Percentiles rank a stretch among this genome's conserved stretches.
Conservation (phyloP, 768 basidiomycete species). For the Peribolospora kevripleyi region DNA sequence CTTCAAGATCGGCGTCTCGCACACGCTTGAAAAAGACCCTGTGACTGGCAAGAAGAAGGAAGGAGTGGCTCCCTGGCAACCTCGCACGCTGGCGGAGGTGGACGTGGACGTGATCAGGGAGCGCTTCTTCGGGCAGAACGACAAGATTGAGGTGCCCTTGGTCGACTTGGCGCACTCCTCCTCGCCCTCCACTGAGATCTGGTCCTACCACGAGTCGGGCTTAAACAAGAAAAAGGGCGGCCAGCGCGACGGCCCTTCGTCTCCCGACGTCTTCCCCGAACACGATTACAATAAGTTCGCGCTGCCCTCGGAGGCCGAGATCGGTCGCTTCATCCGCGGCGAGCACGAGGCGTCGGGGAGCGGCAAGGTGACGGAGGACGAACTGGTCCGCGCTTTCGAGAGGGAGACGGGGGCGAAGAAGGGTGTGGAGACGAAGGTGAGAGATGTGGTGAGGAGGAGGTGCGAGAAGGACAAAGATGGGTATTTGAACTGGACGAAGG, state of each 20-base stretch:
- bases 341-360: conserved; percentile 36
- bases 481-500: conserved; percentile 3
- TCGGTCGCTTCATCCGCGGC: conserved; percentile 42
- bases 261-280: conserved; percentile 10
- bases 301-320: conserved; percentile 54
- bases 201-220: conserved; percentile 4
- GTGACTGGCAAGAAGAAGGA: conserved; percentile 20
- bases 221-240: conserved; percentile 5
- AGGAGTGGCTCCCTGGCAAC: conserved; percentile 44
- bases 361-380: conserved; percentile 35
- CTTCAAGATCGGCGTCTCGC: conserved; percentile 55
- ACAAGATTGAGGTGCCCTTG: too few species aligned
- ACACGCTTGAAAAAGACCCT: conserved; percentile 29
- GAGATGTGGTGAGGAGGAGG: conserved; percentile 46
- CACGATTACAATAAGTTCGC: conserved; percentile 25
- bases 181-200: conserved; percentile 7
- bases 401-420: conserved; percentile 28
- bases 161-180: background rate
- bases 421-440: conserved; percentile 50
- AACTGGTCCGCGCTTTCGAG: conserved; percentile 36
- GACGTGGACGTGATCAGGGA: conserved; percentile 29
- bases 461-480: conserved; percentile 24
- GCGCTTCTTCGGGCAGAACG: conserved; percentile 34
- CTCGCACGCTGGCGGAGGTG: conserved; percentile 37
- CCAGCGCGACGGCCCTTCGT: conserved; percentile 10